Percentiles rank a stretch among this genome's conserved stretches.
Conservation (phyloP, 192 early-diverging fungal genomes). For the Rhizophagus sp. region DNA sequence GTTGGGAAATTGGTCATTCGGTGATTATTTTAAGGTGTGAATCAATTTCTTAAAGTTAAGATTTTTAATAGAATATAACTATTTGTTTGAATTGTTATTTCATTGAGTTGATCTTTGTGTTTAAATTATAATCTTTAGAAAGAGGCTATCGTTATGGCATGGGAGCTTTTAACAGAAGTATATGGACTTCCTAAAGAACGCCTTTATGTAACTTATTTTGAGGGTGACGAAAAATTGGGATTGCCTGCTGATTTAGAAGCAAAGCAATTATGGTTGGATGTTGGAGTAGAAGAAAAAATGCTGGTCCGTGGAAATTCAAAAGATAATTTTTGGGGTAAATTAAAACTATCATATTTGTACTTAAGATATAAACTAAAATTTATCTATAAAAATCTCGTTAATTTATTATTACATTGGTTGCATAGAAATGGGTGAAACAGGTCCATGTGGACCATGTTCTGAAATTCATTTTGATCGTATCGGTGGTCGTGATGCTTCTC, state of each 20-base stretch:
- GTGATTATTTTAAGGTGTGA: slow-evolving; percentile 94
- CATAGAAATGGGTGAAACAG: slow-evolving; percentile 94
- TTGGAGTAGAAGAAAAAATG: slow-evolving; percentile 80
- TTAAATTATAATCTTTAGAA: slow-evolving; percentile 42
- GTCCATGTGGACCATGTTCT: slow-evolving; percentile 97
- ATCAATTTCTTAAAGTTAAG: neutral
- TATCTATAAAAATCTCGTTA: neutral
- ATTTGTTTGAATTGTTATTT: neutral
- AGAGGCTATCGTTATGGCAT: slow-evolving; percentile 88
- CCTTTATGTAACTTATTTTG: slow-evolving; percentile 97
- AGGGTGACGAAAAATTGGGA: slow-evolving; percentile 79
- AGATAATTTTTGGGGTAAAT: slow-evolving; percentile 97
- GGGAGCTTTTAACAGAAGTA: slow-evolving; percentile 90
- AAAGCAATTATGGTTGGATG: slow-evolving; percentile 87
- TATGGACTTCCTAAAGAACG: slow-evolving; percentile 81
- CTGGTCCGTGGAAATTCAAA: slow-evolving; percentile 87
- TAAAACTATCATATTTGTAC: neutral
- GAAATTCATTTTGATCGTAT: slow-evolving; percentile 99
- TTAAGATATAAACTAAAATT: no score
- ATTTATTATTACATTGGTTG: neutral
- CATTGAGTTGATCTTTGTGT: neutral
- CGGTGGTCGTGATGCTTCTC: slow-evolving; percentile 85
- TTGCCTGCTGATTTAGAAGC: slow-evolving; percentile 87
- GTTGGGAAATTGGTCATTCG: slow-evolving; percentile 99
- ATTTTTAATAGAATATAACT: neutral